Evolutionary conservation across 768 basidiomycete species (phyloP), one percentile per base, ranked within the genome.

Genomic region (Brasilioporus rufonigricans): DNA sequence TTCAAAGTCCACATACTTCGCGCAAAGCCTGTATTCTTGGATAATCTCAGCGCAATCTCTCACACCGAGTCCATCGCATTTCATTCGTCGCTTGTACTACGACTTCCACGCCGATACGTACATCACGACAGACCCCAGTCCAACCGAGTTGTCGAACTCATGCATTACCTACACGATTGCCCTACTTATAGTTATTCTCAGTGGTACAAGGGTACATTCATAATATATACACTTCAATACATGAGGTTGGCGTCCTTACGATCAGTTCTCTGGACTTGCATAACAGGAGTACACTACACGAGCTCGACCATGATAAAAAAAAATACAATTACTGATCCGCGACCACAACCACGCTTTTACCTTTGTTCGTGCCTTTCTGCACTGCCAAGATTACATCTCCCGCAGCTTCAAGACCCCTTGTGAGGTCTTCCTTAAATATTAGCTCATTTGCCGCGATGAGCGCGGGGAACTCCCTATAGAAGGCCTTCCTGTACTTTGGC

Each of bases 181-280:
- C 54, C 27, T 65, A 65, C 58, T 68, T 55, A 64, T 57, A 41
- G 59, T 23, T 61, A 65, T 56, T 61, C 49, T 59, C 44, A 38
- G 56, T 40, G 51, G 53, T 43, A 55, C 33, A 18, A 51, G 46
- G 52, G 9, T 40, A 51, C 47, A 39, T 44, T 53, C 35, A 43
- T 63, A 68, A 68, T 66, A 48, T 43, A 61, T 29, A n/a, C n/a
- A n/a, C n/a, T 9, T 29, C 27, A 29, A 29, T 29, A 29, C 27
- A 10, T 41, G 32, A 51, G 26, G 33, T 44, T 59, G 12, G 43
- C n/a, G 31, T 44, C 24, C 38, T 16, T 48, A 33, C 23, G n/a
- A 44, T 43, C 5, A 24, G 10, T 21, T 24, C 48, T 19, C 19
- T 32, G 32, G 33, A 36, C 27, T 49, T 54, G 10, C 41, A 39